Base-by-base conservation (phyloP, 2,329 filamentous ascomycete species). In the Arthrobotrys conoides region DNA sequence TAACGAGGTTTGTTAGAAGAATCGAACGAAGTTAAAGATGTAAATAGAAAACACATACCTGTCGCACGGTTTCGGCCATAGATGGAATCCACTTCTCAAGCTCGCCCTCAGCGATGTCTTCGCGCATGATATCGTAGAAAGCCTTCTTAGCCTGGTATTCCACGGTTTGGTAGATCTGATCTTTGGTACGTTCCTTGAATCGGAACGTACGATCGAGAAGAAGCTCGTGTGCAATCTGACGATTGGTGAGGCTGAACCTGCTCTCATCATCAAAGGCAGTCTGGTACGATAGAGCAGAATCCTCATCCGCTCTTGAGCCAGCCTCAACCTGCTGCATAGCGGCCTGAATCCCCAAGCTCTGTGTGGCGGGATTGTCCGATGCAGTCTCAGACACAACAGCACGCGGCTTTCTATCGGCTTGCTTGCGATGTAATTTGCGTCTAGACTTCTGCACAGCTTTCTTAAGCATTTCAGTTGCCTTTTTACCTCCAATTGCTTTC, bases 151-250 rank as follows among this genome's bases (percentile, higher is more conserved):
- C 83, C 84, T 89, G 87, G 87, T 90, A 85, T 84, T 89, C 81
- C 88, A 55, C 87, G 70, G 76, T 86, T 83, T 87, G 90, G 84
- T 87, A 89, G 83, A 86, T 87, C 83, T 86, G 90, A 75, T 90
- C 87, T 61, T 89, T 87, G 0, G 87, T 85, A 16, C 80, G 77
- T 48, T 80, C 77, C 2, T 92, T 90, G 55, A 95, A 90, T 61
- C 91, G 89, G 83, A 91, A 95, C 81, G 93, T 90, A 81, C 90
- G 91, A 84, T 95, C 92, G 81, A 96, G 91, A 8, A 92, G 91
- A 53, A 96, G 85, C 84, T 95, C 93, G 83, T 95, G 93, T 0
- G 93, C 90, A 16, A 95, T 86, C 10, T 92, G 86, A 27, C 93
- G 88, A 81, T 95, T 96, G 12, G 80, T 64, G 20, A 80, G 49